Evolutionary conservation across 257 asterid genomes (phyloP).

Genomic region (Pogostemon cablin): DNA sequence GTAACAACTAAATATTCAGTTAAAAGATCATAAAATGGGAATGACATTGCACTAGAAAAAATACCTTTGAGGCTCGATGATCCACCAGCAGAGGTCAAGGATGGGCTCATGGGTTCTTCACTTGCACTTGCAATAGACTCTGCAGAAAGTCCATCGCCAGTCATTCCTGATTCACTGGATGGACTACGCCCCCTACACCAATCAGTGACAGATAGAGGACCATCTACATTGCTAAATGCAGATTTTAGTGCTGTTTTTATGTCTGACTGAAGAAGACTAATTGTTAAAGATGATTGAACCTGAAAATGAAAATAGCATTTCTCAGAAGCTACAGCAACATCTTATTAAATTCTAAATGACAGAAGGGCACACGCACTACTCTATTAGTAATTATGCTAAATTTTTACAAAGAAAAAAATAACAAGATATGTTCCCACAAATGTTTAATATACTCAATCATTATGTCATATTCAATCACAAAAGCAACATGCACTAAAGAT

Average conservation of each 20-base stretch:
- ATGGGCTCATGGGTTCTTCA: conserved; percentile 93
- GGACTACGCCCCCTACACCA: conserved; percentile 97
- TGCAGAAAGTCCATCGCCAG: conserved; percentile 75
- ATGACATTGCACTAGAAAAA: conserved; percentile 27
- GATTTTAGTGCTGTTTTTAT: conserved; percentile 86
- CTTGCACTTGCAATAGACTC: conserved; percentile 95
- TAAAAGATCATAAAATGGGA: conserved; percentile 28
- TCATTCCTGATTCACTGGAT: conserved; percentile 66
- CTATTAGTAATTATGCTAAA: conserved; percentile 8
- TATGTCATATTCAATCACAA: conserved; percentile 17
- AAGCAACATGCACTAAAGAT: conserved; percentile 24
- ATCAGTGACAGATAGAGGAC: conserved; percentile 87
- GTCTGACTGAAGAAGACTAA: conserved; percentile 93
- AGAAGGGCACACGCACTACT: conserved; percentile 8
- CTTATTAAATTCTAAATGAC: conserved; percentile 2
- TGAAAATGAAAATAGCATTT: conserved; percentile 43
- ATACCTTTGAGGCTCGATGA: conserved; percentile 64
- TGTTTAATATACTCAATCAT: conserved; percentile 12
- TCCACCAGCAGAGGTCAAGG: conserved; percentile 69
- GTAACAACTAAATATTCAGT: conserved; percentile 38
- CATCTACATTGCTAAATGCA: conserved; percentile 92
- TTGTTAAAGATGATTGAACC: conserved; percentile 87
- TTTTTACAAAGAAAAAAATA: conserved; percentile 6
- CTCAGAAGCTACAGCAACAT: conserved; percentile 24
- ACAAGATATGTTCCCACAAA: conserved; percentile 21